phyloP scores from a whole-genome alignment of 1,139 yeast genomes.

The Taphrina sp. region DNA sequence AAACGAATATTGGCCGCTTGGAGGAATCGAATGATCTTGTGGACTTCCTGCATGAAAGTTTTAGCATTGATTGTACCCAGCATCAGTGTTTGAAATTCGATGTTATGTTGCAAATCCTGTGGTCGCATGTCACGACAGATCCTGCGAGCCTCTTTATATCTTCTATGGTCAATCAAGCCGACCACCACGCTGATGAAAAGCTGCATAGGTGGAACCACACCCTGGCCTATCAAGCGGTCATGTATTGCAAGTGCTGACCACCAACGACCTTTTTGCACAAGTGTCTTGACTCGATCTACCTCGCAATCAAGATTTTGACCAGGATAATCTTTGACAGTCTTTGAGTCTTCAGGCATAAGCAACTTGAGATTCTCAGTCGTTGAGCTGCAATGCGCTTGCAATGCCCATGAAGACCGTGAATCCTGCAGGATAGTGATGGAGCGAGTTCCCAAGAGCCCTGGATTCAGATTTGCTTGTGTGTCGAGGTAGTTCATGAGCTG shows the following conservation, averaged over 20 bases:
- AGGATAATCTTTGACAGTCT: background rate
- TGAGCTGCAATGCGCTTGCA: too few species aligned
- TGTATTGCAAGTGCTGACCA: background rate
- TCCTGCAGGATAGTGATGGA: background rate
- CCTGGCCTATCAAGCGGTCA: background rate
- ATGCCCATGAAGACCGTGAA: background rate
- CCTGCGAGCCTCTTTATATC: slow-evolving; percentile 13
- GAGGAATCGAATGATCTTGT: background rate
- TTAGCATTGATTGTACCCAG: slow-evolving; percentile 1
- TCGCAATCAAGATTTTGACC: background rate
- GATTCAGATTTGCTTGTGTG: background rate
- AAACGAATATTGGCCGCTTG: background rate
- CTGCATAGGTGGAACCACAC: slow-evolving; percentile 9
- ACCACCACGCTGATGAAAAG: background rate
- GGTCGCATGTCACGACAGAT: background rate
- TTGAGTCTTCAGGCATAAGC: too few species aligned
- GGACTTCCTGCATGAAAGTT: background rate
- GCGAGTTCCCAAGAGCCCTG: background rate
- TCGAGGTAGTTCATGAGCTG: background rate
- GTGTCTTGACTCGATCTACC: background rate
- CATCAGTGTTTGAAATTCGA: slow-evolving; percentile 1
- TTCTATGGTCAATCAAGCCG: slow-evolving; percentile 6
- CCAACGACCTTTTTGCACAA: slow-evolving; percentile 9
- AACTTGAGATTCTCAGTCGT: too few species aligned
- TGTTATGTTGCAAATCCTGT: background rate